phyloP scores from a whole-genome alignment of 1,139 yeast genomes.

The Pichia inconspicua region DNA sequence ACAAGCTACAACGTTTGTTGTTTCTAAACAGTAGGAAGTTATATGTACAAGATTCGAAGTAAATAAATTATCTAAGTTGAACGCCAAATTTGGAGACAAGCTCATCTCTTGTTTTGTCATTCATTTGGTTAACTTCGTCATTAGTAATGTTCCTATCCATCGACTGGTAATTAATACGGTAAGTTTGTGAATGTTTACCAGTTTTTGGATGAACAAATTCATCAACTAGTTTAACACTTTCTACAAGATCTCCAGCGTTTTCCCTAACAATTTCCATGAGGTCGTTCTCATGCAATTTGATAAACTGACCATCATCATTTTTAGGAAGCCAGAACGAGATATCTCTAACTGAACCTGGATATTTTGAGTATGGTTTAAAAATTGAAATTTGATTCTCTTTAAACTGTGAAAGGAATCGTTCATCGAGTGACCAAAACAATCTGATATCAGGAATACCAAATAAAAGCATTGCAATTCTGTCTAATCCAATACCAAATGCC shows the following conservation, averaged over 20 bases:
- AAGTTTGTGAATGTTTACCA: constrained; percentile 69
- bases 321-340: constrained; percentile 83
- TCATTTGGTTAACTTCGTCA: constrained; percentile 67
- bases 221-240: constrained; percentile 73
- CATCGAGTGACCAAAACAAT: constrained; percentile 83
- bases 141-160: constrained; percentile 90
- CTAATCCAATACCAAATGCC: constrained; percentile 98
- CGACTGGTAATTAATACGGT: constrained; percentile 85
- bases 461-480: constrained; percentile 89
- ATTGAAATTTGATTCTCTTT: constrained; percentile 53
- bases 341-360: constrained; percentile 81
- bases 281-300: constrained; percentile 69
- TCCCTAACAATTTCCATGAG: constrained; percentile 87
- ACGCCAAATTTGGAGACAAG: constrained; percentile 48
- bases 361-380: constrained; percentile 85
- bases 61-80: constrained; percentile 44
- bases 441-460: constrained; percentile 95
- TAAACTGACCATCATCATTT: constrained; percentile 20
- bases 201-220: constrained; percentile 83
- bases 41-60: not conserved
- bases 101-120: constrained; percentile 51
- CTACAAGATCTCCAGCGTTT: constrained; percentile 82
- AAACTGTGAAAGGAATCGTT: constrained; percentile 71
- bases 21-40: too few species aligned
- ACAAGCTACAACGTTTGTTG: too few species aligned